Evolutionary conservation across 352 stramenopile genomes (phyloP), one percentile per base, ranked within the genome.

Genomic region (Phytophthora colocasiae): DNA sequence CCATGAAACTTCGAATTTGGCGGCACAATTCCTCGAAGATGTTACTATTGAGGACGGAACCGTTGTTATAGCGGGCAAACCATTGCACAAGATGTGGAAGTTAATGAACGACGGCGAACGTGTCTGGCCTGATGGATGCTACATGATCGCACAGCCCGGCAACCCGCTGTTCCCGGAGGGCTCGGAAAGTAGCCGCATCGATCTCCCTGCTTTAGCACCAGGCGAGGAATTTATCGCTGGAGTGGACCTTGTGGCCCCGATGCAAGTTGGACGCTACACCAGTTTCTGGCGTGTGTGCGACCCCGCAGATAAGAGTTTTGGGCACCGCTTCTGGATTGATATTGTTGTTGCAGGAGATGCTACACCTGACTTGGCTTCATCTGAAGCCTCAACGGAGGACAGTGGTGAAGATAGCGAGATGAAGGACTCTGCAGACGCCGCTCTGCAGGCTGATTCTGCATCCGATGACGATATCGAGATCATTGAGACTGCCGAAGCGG

Each of bases 261-360:
- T 56, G n/a, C 32, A 71, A 7, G 58, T 74, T 41, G 79, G 85
- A n/a, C 85, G 87, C 22, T 96, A 95, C 76, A 83, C 87, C 2
- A 82, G 83, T 55, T 96, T 93, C 73, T 97, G 89, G 85, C 87
- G 88, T 38, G 71, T 97, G 26, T 86, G 78, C 46, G 87, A 81
- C 26, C 73, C 82, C 0, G 74, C 84, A 2, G 81, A 76, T 38
- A 77, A 69, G 5, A 83, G 78, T 55, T 97, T 97, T 58, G 89
- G 89, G 0, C 86, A 97, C 53, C 85, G 87, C 2, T 87, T 97
- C 63, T 97, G 89, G 89, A 77, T 95, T 27, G 87, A 96, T 55
- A 74, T 97, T 40, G 80, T 79, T 3, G 83, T 94, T 46, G 53
- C 36, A 36, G 57, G 34, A 19, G 36, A 46, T 12, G n/a, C 14